phyloP scores from a whole-genome alignment of 2,329 filamentous ascomycete species.

The Aspergillus sp. region DNA sequence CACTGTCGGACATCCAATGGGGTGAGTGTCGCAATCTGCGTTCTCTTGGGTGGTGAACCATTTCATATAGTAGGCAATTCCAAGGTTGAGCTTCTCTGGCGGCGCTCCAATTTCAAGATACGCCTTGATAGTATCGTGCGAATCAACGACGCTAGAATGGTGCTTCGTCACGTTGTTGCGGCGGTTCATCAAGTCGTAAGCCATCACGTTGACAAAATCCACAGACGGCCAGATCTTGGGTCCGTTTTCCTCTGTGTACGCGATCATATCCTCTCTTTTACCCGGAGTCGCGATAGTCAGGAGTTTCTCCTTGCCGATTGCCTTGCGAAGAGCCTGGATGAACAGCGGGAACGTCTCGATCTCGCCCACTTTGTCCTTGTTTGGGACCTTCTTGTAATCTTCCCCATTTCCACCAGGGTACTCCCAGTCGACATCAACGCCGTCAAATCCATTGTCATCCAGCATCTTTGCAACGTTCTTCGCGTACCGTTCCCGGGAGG shows the following conservation, averaged over 20 bases:
- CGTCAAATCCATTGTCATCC: slow-evolving; percentile 63
- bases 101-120: slow-evolving; percentile 61
- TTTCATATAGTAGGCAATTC: slow-evolving; percentile 69
- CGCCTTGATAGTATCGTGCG: slow-evolving; percentile 55
- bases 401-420: slow-evolving; percentile 64
- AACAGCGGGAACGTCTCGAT: slow-evolving; percentile 63
- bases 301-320: slow-evolving; percentile 58
- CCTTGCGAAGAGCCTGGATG: slow-evolving; percentile 57
- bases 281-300: slow-evolving; percentile 69
- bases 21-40: slow-evolving; percentile 45
- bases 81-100: slow-evolving; percentile 60
- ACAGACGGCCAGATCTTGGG: slow-evolving; percentile 60
- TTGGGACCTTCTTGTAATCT: slow-evolving; percentile 65
- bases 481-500: slow-evolving; percentile 59
- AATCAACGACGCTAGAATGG: slow-evolving; percentile 62
- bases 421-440: slow-evolving; percentile 69
- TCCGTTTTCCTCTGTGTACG: slow-evolving; percentile 58
- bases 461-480: slow-evolving; percentile 66
- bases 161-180: slow-evolving; percentile 65
- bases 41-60: slow-evolving; percentile 60
- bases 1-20: slow-evolving; percentile 61
- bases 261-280: slow-evolving; percentile 64
- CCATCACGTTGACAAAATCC: slow-evolving; percentile 71
- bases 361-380: slow-evolving; percentile 59
- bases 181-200: slow-evolving; percentile 71